phyloP scores from a whole-genome alignment of 306 rosid species.

The Notholithocarpus densiflorus region DNA sequence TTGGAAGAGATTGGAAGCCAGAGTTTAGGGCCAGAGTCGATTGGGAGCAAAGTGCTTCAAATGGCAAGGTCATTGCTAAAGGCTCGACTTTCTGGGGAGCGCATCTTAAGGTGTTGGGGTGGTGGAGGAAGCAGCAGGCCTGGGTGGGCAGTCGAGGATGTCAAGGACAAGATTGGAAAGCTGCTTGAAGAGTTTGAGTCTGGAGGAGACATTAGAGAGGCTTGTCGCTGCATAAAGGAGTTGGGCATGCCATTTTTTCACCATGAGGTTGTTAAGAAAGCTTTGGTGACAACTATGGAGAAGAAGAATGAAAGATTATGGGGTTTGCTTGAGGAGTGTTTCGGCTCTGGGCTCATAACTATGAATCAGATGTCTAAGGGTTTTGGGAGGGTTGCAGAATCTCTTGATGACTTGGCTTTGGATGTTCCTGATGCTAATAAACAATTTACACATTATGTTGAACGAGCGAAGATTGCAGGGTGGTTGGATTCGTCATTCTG shows the following conservation, averaged over 20 bases:
- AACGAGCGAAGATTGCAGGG: constrained; percentile 47
- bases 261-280: constrained; percentile 70
- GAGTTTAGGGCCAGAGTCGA: constrained; percentile 32
- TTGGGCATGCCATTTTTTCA: constrained; percentile 78
- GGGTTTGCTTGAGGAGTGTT: constrained; percentile 60
- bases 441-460: constrained; percentile 44
- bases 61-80: constrained; percentile 63
- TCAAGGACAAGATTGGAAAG: constrained; percentile 63
- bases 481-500: constrained; percentile 62
- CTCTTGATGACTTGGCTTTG: constrained; percentile 67
- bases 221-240: constrained; percentile 62
- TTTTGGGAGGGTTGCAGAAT: constrained; percentile 59
- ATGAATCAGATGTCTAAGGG: constrained; percentile 67
- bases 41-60: constrained; percentile 51
- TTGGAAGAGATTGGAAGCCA: constrained; percentile 66
- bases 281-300: constrained; percentile 46
- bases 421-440: constrained; percentile 72
- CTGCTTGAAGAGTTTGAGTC: constrained; percentile 64
- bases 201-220: constrained; percentile 58
- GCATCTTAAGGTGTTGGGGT: constrained; percentile 76
- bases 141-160: constrained; percentile 73
- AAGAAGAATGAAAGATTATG: constrained; percentile 62
- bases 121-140: constrained; percentile 63
- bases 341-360: constrained; percentile 60
- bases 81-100: constrained; percentile 62